phyloP scores from a whole-genome alignment of 768 basidiomycete genomes.

The Psilocybe sp. region DNA sequence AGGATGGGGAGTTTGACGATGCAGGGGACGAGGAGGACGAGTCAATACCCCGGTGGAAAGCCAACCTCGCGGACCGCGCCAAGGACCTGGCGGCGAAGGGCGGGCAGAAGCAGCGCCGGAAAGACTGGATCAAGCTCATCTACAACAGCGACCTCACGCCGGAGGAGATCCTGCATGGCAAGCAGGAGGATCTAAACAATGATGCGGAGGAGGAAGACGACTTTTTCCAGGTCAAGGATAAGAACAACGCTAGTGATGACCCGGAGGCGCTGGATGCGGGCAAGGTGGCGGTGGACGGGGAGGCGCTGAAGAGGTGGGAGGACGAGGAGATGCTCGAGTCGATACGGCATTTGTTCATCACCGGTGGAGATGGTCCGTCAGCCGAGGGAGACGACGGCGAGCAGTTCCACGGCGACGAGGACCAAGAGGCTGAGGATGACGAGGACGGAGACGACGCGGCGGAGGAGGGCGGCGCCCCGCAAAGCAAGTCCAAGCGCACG shows the following conservation, averaged over 20 bases:
- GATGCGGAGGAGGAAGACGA: constrained; percentile 62
- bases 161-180: constrained; percentile 56
- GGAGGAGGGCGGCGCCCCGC: constrained; percentile 27
- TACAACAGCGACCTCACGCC: constrained; percentile 72
- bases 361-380: constrained; percentile 47
- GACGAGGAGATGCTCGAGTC: constrained; percentile 84
- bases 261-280: constrained; percentile 64
- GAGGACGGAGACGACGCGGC: constrained; percentile 29
- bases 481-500: constrained; percentile 9
- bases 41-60: constrained; percentile 68
- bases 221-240: constrained; percentile 64
- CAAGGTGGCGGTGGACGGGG: constrained; percentile 53
- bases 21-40: constrained; percentile 49
- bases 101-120: constrained; percentile 37
- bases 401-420: constrained; percentile 38
- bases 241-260: constrained; percentile 25
- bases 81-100: constrained; percentile 35
- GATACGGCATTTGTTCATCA: constrained; percentile 88
- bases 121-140: constrained; percentile 84
- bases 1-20: constrained; percentile 35
- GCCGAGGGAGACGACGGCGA: constrained; percentile 34
- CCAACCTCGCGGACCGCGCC: constrained; percentile 47
- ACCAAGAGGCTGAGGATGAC: constrained; percentile 32
- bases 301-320: constrained; percentile 72
- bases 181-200: constrained; percentile 25